Conservation (phyloP, 495 filamentous ascomycete genomes). For the Beverwykella pulmonaria region DNA sequence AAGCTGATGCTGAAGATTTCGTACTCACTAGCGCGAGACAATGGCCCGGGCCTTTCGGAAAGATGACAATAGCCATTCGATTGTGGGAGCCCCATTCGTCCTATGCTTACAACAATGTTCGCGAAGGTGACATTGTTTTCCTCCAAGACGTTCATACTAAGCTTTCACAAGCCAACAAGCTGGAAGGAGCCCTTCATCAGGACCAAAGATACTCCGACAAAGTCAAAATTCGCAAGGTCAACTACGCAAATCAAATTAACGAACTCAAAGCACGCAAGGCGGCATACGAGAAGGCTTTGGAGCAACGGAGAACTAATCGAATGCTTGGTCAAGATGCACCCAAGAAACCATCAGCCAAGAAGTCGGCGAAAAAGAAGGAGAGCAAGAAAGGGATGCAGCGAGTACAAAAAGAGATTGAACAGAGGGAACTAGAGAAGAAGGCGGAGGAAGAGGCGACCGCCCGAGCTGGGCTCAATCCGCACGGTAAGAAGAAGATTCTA, state of each 20-base stretch:
- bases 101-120: conserved; percentile 58
- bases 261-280: conserved; percentile 15
- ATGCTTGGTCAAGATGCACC: conserved; percentile 46
- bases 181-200: conserved; percentile 74
- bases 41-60: conserved; percentile 81
- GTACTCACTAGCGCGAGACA: neutral
- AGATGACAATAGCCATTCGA: conserved; percentile 70
- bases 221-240: conserved; percentile 57
- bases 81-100: conserved; percentile 70
- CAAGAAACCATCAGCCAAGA: conserved; percentile 35
- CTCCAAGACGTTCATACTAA: conserved; percentile 77
- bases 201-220: conserved; percentile 58
- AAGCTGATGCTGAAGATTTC: conserved; percentile 33
- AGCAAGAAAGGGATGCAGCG: conserved; percentile 44
- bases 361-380: conserved; percentile 46
- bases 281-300: conserved; percentile 12
- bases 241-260: neutral
- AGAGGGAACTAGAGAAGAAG: conserved; percentile 36
- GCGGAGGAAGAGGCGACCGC: conserved; percentile 33
- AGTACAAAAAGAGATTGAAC: conserved; percentile 48
- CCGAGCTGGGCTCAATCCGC: conserved; percentile 14
- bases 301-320: conserved; percentile 25
- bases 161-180: conserved; percentile 49
- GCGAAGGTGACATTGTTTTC: conserved; percentile 60
- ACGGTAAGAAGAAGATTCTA: conserved; percentile 43